Conservation (phyloP, 495 filamentous ascomycete genomes). For the Lepidopterella palustris region DNA sequence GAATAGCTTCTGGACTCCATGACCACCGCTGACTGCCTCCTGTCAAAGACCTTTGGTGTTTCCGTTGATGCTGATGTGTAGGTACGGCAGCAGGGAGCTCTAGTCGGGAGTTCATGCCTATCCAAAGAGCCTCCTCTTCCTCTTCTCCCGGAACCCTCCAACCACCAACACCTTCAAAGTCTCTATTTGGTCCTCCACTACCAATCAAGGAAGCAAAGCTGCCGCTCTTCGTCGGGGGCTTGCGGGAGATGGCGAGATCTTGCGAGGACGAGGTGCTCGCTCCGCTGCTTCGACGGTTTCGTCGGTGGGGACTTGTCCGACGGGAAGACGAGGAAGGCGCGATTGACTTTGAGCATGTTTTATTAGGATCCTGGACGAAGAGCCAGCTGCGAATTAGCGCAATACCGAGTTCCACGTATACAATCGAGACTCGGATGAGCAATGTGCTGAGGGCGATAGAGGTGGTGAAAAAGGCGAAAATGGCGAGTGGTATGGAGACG, state of each 20-base stretch:
- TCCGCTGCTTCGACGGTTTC: constrained; percentile 20
- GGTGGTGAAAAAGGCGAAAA: constrained; percentile 65
- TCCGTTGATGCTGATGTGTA: constrained; percentile 4
- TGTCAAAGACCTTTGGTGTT: constrained; percentile 24
- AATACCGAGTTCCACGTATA: constrained; percentile 63
- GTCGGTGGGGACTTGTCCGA: constrained; percentile 6
- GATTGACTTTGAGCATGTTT: constrained; percentile 2
- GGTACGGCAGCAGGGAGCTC: constrained; percentile 49
- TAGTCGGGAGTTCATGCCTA: constrained; percentile 64
- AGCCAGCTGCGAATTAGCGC: constrained; percentile 55
- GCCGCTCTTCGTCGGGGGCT: constrained; percentile 21
- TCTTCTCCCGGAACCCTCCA: constrained; percentile 55
- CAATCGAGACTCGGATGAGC: constrained; percentile 55
- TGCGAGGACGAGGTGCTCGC: constrained; percentile 20
- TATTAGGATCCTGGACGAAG: constrained; percentile 34
- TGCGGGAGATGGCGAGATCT: constrained; percentile 7
- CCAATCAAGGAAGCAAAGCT: constrained; percentile 27
- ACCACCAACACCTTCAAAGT: constrained; percentile 83
- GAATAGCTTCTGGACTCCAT: constrained; percentile 24
- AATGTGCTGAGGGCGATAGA: constrained; percentile 59
- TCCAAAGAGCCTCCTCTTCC: constrained; percentile 61
- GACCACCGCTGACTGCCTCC: constrained; percentile 17
- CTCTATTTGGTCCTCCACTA: constrained; percentile 46
- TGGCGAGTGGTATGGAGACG: constrained; percentile 60
- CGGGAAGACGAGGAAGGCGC: constrained; percentile 22